A percentile compares a stretch with the other conserved stretches of the same genome.
Conservation (phyloP, 2,329 filamentous ascomycete genomes). For the Colletotrichum tamarilloi region DNA sequence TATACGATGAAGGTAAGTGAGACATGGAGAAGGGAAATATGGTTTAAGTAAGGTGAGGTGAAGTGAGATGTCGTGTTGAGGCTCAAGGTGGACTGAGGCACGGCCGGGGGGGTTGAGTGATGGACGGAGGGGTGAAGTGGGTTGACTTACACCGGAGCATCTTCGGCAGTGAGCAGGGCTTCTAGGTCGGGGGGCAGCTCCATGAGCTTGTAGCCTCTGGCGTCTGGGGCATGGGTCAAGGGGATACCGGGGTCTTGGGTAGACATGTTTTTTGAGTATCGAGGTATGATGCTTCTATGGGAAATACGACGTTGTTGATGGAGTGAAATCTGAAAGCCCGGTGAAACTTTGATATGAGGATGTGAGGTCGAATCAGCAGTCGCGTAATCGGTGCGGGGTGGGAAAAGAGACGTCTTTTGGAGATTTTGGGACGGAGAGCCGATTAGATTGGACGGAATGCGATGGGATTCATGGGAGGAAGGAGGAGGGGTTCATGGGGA, state of each 20-base stretch:
- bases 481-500: neutral
- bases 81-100: conserved; percentile 16
- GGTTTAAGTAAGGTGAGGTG: conserved; percentile 4
- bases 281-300: neutral
- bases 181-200: conserved; percentile 71
- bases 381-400: conserved; percentile 27
- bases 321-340: neutral
- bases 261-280: conserved; percentile 49
- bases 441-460: neutral
- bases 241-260: conserved; percentile 61
- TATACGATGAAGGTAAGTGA: neutral
- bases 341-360: neutral
- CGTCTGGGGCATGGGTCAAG: conserved; percentile 60
- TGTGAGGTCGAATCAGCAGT: conserved; percentile 4
- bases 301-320: neutral
- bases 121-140: conserved; percentile 9
- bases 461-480: neutral
- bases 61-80: conserved; percentile 1
- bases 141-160: conserved; percentile 61
- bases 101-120: conserved; percentile 3
- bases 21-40: neutral
- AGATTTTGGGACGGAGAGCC: neutral
- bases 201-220: conserved; percentile 67
- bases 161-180: conserved; percentile 63
- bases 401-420: neutral